phyloP scores from a whole-genome alignment of 202 grass and related monocot genomes.

The Zoysia matrella region DNA sequence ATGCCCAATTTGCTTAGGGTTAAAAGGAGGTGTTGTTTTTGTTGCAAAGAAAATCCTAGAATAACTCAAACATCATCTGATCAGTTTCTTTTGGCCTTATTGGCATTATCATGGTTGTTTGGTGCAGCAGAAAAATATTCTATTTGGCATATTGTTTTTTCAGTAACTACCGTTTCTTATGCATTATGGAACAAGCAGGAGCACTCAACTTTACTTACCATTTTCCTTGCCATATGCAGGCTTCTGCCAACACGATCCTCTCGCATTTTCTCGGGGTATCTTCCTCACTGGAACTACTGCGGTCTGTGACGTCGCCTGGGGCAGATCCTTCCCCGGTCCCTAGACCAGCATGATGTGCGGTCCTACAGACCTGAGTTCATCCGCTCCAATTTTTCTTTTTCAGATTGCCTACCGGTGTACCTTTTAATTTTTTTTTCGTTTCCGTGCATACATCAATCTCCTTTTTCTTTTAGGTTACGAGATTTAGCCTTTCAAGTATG shows the following conservation, averaged over 20 bases:
- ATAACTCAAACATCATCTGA: not conserved
- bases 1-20: too few species aligned
- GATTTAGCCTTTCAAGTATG: not conserved
- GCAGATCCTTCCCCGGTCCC: conserved; percentile 47
- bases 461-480: not conserved
- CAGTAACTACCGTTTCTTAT: not conserved
- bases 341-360: conserved; percentile 39
- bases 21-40: too few species aligned
- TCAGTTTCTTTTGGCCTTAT: not conserved
- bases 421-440: not conserved
- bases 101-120: not conserved
- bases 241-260: conserved; percentile 85
- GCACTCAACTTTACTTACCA: not conserved
- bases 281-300: conserved; percentile 74
- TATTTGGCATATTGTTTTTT: not conserved
- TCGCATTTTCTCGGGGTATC: conserved; percentile 87
- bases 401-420: not conserved
- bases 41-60: not conserved
- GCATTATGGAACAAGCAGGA: not conserved
- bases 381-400: not conserved
- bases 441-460: not conserved
- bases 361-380: not conserved
- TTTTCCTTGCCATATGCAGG: conserved; percentile 47
- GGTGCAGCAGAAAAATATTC: too few species aligned
- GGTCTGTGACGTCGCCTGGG: conserved; percentile 62